Base-by-base conservation (phyloP, 768 basidiomycete species). In the Lactifluus volemus region DNA sequence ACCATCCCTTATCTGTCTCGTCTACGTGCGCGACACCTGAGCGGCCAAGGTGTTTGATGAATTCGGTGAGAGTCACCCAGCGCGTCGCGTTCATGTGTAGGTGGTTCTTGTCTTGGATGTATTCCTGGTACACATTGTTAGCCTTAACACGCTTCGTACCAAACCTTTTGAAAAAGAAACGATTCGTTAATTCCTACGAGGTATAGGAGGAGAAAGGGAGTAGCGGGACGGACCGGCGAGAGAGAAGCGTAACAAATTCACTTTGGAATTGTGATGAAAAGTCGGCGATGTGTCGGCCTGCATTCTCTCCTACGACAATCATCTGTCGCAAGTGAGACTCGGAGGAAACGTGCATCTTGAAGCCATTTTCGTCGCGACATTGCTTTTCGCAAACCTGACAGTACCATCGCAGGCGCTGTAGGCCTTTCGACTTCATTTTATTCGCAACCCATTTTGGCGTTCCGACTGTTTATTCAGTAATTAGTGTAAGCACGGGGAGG, bases 341-440 rank as follows among this genome's bases (percentile, higher is more conserved):
- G 34, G 90, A 91, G 56, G 83, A 81, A 15, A 85, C 82, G 72
- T 98, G 94, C 72, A 92, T 95, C 75, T 97, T 97, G 83, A 98
- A 99, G 17, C 95, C 97, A 73, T 99, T 99, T 77, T 98, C 97
- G 73, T 98, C 91, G 71, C 95, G 80, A 73, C 96, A 98, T 74
- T 98, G 96, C 72, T 99, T 99, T 80, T 98, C 77, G 82, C 97
- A 98, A 66, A 98, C 92, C 79, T 99, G 96, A 70, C 96, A 98
- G 75, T 91, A 99, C 96, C 95, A 98, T 64, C 95, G 83, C 65
- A 98, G 83, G 69, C 93, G 85, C 73, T 97, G 96, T 52, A 96
- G 79, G 68, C 94, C 96, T 71, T 98, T 98, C 60, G 93, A 88
- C 77, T 98, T 98, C 89, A 96, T 95, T 74, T 92, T 89, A 73